Conservation (phyloP, 805 yeast species). For the Cyberlindnera xylosilytica region DNA sequence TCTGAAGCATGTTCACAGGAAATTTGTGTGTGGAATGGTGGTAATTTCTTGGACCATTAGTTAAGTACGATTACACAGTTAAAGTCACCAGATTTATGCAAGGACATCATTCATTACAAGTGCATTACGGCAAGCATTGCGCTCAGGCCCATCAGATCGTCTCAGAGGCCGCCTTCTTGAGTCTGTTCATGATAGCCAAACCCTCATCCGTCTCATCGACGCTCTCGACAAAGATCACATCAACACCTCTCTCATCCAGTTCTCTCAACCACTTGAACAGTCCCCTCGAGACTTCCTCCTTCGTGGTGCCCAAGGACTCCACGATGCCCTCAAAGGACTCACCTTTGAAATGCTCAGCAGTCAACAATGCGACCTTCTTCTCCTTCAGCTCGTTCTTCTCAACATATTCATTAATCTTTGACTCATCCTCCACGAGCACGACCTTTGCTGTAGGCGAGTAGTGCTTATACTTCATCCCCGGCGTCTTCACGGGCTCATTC, state of each 20-base stretch:
- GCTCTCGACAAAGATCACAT: constrained; percentile 80
- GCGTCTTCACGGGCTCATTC: constrained; percentile 82
- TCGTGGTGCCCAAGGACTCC: constrained; percentile 40
- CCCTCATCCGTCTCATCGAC: constrained; percentile 76
- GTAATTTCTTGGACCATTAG: no score
- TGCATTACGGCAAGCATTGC: no score
- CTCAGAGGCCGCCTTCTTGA: constrained; percentile 76
- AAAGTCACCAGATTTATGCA: no score
- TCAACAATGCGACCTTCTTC: constrained; percentile 50
- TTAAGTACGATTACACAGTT: no score
- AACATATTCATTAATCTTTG: constrained; percentile 28
- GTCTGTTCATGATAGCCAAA: constrained; percentile 89
- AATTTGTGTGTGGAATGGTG: neutral
- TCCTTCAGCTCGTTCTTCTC: constrained; percentile 22
- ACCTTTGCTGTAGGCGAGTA: constrained; percentile 91
- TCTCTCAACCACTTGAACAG: constrained; percentile 71
- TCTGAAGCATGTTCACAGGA: no score
- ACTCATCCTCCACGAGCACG: constrained; percentile 50
- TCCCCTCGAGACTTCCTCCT: constrained; percentile 65
- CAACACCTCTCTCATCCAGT: constrained; percentile 64
- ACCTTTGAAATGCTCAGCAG: constrained; percentile 30
- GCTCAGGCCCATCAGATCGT: constrained; percentile 33
- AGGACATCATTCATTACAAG: neutral
- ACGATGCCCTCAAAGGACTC: constrained; percentile 21
- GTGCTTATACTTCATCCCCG: constrained; percentile 97